Percentiles rank a stretch among this genome's conserved stretches.
Evolutionary conservation across 768 basidiomycete species (phyloP).

Genomic region (Kwoniella bestiolae): DNA sequence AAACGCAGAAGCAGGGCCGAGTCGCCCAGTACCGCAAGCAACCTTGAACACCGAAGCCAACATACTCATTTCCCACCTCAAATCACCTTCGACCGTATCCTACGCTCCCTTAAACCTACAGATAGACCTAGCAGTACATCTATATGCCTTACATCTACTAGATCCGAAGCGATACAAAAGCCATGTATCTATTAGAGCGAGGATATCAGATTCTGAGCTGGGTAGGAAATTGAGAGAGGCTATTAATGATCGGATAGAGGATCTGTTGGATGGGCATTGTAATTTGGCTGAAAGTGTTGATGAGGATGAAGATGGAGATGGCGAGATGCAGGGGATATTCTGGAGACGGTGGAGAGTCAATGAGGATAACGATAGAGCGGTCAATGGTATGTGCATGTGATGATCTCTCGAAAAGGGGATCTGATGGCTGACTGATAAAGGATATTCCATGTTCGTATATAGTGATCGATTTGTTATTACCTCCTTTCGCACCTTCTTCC

Average conservation of each 20-base stretch:
- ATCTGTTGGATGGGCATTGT: constrained; percentile 23
- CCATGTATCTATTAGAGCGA: constrained; percentile 1
- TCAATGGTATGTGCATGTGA: constrained; percentile 12
- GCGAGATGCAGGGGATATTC: constrained; percentile 15
- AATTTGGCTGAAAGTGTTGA: neutral
- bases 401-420: neutral
- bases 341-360: constrained; percentile 23
- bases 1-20: neutral
- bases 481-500: constrained; percentile 10
- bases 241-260: constrained; percentile 27
- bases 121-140: constrained; percentile 16
- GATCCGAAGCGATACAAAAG: neutral
- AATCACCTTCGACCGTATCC: neutral
- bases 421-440: neutral
- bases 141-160: constrained; percentile 28
- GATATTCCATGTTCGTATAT: neutral
- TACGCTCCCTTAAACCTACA: neutral
- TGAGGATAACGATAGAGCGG: neutral
- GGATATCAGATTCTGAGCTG: neutral
- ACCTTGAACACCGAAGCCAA: neutral
- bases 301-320: constrained; percentile 17
- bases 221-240: neutral
- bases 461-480: constrained; percentile 30
- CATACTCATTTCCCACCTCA: constrained; percentile 9
- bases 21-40: neutral